Percentiles rank a stretch among this genome's conserved stretches.
Conservation (phyloP, 257 asterid species). For the Solanum peruvianum region DNA sequence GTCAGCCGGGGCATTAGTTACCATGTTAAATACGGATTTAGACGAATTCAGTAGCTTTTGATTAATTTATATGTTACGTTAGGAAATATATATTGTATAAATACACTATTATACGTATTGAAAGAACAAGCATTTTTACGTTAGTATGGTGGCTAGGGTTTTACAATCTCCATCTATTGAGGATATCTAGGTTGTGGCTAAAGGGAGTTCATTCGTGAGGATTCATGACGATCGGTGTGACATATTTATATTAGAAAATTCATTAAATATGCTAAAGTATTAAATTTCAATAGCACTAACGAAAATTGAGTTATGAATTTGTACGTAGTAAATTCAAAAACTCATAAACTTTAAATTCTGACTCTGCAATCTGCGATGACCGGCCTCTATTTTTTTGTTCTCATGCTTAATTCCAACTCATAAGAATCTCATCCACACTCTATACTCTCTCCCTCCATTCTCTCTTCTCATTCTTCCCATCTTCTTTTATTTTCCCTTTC, state of each 20-base stretch:
- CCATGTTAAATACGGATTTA: background rate
- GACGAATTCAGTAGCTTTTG: background rate
- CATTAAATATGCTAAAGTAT: background rate
- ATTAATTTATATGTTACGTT: background rate
- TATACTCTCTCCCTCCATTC: background rate
- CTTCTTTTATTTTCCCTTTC: background rate
- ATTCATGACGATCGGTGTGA: too few species aligned
- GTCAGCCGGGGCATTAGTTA: slow-evolving; percentile 20
- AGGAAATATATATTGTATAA: background rate
- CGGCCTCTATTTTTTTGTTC: slow-evolving; percentile 41
- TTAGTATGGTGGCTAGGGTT: background rate
- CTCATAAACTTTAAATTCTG: background rate
- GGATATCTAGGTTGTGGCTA: background rate
- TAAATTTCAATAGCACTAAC: background rate
- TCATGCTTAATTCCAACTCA: slow-evolving; percentile 48
- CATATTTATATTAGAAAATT: background rate
- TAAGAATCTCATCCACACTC: slow-evolving; percentile 30
- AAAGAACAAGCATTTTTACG: background rate
- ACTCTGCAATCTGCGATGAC: background rate
- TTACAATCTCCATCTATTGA: background rate
- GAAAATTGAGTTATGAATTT: background rate
- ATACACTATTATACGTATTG: background rate
- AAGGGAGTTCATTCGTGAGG: background rate
- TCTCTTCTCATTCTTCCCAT: background rate
- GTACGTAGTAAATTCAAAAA: too few species aligned